A percentile compares a stretch with the other conserved stretches of the same genome.
Conservation (phyloP, 2,329 filamentous ascomycete species). For the Lizonia empirigonia region DNA sequence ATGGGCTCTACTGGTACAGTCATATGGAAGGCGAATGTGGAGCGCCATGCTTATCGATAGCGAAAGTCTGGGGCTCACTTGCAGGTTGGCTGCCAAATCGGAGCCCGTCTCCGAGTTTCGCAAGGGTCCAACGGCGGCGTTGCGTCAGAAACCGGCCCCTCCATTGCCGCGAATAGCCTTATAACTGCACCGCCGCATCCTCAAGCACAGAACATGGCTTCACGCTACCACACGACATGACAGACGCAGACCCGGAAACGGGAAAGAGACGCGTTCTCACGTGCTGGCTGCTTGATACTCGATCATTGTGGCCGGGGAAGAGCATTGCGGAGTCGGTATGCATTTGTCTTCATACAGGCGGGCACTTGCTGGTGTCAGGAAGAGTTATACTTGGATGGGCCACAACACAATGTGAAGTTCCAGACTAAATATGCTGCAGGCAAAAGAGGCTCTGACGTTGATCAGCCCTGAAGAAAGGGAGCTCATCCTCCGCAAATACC, state of each 20-base stretch:
- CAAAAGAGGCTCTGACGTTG: constrained; percentile 50
- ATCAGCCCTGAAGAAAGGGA: constrained; percentile 61
- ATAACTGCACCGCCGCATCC: neutral
- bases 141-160: constrained; percentile 16
- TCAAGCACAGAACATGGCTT: neutral
- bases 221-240: constrained; percentile 19
- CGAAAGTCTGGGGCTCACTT: constrained; percentile 13
- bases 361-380: neutral
- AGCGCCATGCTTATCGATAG: constrained; percentile 11
- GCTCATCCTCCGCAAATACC: constrained; percentile 65
- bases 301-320: constrained; percentile 54
- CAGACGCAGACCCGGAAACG: constrained; percentile 16
- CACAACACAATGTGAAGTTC: constrained; percentile 17
- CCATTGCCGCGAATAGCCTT: constrained; percentile 27
- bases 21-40: constrained; percentile 10
- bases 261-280: constrained; percentile 36
- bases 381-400: neutral
- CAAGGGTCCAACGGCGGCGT: neutral
- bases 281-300: constrained; percentile 58
- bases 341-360: no score
- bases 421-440: constrained; percentile 36
- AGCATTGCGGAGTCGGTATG: constrained; percentile 44
- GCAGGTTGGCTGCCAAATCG: constrained; percentile 5
- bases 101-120: constrained; percentile 1
- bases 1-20: no score